Evolutionary conservation across 208 protist species (phyloP), one percentile per base, ranked within the genome.

Genomic region (Leishmania aethiopica): DNA sequence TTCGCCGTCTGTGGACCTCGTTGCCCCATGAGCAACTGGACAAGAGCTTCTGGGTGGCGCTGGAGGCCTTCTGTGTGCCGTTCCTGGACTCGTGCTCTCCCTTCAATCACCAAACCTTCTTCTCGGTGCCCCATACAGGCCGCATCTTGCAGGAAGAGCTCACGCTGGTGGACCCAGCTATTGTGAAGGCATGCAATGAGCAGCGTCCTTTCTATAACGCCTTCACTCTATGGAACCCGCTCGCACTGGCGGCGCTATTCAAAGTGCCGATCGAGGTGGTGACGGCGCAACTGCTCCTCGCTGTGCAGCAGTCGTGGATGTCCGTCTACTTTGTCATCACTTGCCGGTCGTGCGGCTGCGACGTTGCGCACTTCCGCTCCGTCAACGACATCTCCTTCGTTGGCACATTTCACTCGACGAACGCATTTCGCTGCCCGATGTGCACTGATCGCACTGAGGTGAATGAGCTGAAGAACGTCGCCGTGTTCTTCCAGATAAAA

Each of bases 181-280:
- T 91, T 10, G 62, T 94, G 8, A 80, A 82, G 49, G 80, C 81
- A 35, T 87, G 87, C 53, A 97, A 95, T 75, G 84, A 85, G 35
- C 64, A 89, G 51, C 91, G 92, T 1, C 72, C 77, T 1, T 81
- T 93, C 55, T 96, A 93, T 79, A 86, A 93, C 60, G 83, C 83
- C 57, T 90, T 97, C 75, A 93, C 90, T 0, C 73, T 97, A 17
- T 94, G 89, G 90, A 97, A 97, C 86, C 94, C 94, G 42, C 84
- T 91, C 0, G 87, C 86, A 2, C 72, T 97, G 7, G 80, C 92
- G 2, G 78, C 83, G 28, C 80, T 92, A n/a, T 81, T 96, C 40
- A 90, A 93, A 49, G 85, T 87, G 6, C 81, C 86, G 3, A 80
- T 93, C 28, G 80, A 84, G 19, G 86, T 89, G 60, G 94, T 97